Conservation (phyloP, 2,329 filamentous ascomycete genomes). For the Fusarium liriodendri region DNA sequence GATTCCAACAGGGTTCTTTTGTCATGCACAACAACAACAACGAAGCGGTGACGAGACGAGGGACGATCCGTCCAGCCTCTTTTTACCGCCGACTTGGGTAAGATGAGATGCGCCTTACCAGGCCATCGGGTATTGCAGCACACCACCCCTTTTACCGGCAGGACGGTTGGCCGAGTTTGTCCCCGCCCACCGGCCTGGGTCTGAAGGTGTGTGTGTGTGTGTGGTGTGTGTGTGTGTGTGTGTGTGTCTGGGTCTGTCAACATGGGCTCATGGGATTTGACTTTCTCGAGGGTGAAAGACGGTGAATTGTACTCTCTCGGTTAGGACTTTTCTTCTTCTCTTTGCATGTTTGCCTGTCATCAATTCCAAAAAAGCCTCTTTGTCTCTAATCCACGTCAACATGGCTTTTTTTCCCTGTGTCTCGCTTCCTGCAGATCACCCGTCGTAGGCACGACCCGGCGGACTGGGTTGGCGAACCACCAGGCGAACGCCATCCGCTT, state of each 20-base stretch:
- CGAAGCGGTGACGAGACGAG: neutral
- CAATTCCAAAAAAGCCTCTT: neutral
- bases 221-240: neutral
- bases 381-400: neutral
- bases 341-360: neutral
- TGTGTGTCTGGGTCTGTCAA: neutral
- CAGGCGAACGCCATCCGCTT: neutral
- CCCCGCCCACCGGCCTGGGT: conserved; percentile 11
- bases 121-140: conserved; percentile 9
- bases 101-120: conserved; percentile 22
- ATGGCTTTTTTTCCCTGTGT: neutral
- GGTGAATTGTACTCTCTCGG: neutral
- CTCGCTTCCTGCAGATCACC: conserved; percentile 2
- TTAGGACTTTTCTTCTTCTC: neutral
- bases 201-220: neutral
- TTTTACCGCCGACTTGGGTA: neutral
- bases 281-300: neutral
- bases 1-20: neutral
- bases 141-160: conserved; percentile 29
- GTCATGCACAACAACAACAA: neutral
- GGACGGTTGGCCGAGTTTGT: conserved; percentile 6
- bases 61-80: neutral
- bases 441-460: neutral
- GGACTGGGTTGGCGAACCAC: conserved; percentile 10
- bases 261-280: neutral